phyloP scores from a whole-genome alignment of 129 eudicot genomes.

The Lactuca sativa region DNA sequence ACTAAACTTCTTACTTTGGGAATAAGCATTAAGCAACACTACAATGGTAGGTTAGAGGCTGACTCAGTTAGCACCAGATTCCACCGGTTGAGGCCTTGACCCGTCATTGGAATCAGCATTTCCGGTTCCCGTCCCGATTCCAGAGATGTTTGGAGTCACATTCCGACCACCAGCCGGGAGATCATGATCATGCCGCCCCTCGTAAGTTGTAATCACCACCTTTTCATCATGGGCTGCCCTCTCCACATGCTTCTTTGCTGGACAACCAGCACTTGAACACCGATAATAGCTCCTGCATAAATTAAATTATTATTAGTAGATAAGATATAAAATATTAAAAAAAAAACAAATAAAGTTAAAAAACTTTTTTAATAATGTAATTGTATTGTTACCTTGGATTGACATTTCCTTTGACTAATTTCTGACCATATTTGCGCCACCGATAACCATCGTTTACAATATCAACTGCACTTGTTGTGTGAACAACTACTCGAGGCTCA shows the following conservation, averaged over 20 bases:
- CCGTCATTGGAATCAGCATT: constrained; percentile 37
- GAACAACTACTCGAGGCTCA: constrained; percentile 69
- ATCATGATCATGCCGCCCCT: constrained; percentile 68
- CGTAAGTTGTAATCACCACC: constrained; percentile 74
- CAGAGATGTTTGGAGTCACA: constrained; percentile 41
- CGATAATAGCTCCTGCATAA: constrained; percentile 73
- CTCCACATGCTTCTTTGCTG: constrained; percentile 77
- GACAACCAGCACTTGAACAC: constrained; percentile 69
- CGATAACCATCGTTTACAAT: constrained; percentile 86
- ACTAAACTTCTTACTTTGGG: constrained; percentile 9
- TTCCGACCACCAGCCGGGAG: constrained; percentile 57
- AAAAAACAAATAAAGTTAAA: too few species aligned
- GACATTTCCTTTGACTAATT: constrained; percentile 83
- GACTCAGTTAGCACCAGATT: constrained; percentile 45
- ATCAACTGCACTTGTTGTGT: constrained; percentile 80
- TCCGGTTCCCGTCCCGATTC: constrained; percentile 20
- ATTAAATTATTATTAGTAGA: not conserved
- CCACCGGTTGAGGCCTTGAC: constrained; percentile 43
- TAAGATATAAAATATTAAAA: not conserved
- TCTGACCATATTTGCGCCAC: constrained; percentile 98
- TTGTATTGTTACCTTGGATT: constrained; percentile 64
- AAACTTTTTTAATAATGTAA: not conserved
- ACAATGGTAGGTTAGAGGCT: too few species aligned
- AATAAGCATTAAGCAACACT: too few species aligned
- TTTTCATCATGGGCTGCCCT: constrained; percentile 76